Conservation (phyloP, 805 yeast genomes). For the Wickerhamomyces pijperi region DNA sequence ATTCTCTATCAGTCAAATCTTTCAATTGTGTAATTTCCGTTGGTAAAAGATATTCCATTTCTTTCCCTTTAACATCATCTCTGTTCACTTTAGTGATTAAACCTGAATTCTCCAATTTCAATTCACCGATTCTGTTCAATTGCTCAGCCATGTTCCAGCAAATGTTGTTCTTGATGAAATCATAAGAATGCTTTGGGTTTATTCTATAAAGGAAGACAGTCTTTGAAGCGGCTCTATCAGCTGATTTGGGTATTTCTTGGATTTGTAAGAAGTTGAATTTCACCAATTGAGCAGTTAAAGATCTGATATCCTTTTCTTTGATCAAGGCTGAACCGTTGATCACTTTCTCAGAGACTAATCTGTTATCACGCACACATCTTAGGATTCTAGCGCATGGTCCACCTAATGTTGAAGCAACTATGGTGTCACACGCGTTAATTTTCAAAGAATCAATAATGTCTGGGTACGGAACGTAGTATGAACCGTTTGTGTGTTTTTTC, state of each 20-base stretch:
- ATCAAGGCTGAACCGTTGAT: constrained; percentile 66
- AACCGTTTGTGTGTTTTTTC: constrained; percentile 41
- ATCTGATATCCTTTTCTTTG: constrained; percentile 67
- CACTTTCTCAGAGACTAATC: constrained; percentile 75
- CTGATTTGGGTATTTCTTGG: constrained; percentile 89
- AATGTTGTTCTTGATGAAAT: constrained; percentile 34
- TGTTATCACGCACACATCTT: constrained; percentile 61
- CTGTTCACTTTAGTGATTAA: constrained; percentile 74
- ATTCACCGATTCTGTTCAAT: constrained; percentile 38
- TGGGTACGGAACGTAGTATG: constrained; percentile 53
- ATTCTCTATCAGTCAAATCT: constrained; percentile 45
- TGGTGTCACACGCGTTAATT: constrained; percentile 40
- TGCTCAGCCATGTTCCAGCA: constrained; percentile 35
- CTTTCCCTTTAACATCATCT: constrained; percentile 82
- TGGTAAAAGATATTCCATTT: constrained; percentile 59
- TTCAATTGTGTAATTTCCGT: constrained; percentile 67
- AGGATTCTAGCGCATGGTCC: constrained; percentile 59
- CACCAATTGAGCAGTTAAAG: constrained; percentile 54
- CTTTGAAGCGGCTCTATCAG: constrained; percentile 84
- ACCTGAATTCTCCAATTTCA: constrained; percentile 51
- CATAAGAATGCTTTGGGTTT: constrained; percentile 39
- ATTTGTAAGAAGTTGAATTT: constrained; percentile 67
- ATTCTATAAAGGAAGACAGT: constrained; percentile 77
- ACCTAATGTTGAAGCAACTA: constrained; percentile 53
- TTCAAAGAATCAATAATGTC: constrained; percentile 35